A percentile compares a stretch with the other conserved stretches of the same genome.
Conservation (phyloP, 805 yeast genomes). For the Saturnispora hagleri region DNA sequence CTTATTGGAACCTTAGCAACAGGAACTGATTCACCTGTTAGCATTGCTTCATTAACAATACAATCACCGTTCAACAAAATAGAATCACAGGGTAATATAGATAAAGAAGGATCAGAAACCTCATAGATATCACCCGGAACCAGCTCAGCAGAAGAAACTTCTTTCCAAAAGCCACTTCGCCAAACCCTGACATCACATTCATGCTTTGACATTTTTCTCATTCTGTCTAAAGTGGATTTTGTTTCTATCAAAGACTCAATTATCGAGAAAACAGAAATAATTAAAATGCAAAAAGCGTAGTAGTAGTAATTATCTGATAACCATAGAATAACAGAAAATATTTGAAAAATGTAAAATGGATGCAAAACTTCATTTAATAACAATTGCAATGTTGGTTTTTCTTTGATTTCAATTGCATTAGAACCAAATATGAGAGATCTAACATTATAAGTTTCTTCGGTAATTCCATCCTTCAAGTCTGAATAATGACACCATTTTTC, state of each 20-base stretch:
- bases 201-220: slow-evolving; percentile 64
- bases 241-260: slow-evolving; percentile 82
- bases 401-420: slow-evolving; percentile 67
- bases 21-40: slow-evolving; percentile 97
- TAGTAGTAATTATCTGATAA: slow-evolving; percentile 85
- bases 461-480: slow-evolving; percentile 56
- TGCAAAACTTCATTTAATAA: slow-evolving; percentile 83
- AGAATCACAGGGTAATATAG: slow-evolving; percentile 80
- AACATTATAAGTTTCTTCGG: slow-evolving; percentile 58
- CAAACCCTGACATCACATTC: slow-evolving; percentile 81
- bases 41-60: slow-evolving; percentile 94
- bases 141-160: slow-evolving; percentile 60
- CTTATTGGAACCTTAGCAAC: slow-evolving; percentile 71
- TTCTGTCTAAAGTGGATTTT: slow-evolving; percentile 56
- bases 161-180: slow-evolving; percentile 91
- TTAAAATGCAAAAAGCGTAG: slow-evolving; percentile 85
- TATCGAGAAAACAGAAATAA: slow-evolving; percentile 77
- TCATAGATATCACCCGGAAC: slow-evolving; percentile 97
- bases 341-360: slow-evolving; percentile 92
- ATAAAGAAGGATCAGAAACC: slow-evolving; percentile 74
- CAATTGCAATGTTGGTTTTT: slow-evolving; percentile 55
- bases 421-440: slow-evolving; percentile 67
- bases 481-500: slow-evolving; percentile 58
- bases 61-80: slow-evolving; percentile 84
- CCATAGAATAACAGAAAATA: slow-evolving; percentile 89